A percentile compares a stretch with the other conserved stretches of the same genome.
Evolutionary conservation across 2,329 filamentous ascomycete genomes (phyloP).

Genomic region (Ophiostoma perfectum): DNA sequence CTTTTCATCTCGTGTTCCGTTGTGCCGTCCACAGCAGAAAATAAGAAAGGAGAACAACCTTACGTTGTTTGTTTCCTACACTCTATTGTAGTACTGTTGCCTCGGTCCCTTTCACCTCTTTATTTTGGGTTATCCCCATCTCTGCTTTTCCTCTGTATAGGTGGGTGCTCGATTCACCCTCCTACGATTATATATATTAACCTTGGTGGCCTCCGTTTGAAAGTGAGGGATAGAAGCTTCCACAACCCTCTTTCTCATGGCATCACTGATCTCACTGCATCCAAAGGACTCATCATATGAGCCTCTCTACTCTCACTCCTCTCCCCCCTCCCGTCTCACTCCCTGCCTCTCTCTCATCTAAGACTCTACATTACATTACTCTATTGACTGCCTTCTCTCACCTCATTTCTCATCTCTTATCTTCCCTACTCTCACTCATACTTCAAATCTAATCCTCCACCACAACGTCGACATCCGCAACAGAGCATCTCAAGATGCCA

Average conservation of each 20-base stretch:
- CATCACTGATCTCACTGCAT: neutral
- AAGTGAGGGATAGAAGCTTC: neutral
- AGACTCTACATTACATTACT: too few relatives aligned
- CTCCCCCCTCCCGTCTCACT: neutral
- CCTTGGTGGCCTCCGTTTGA: neutral
- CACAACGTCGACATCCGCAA: neutral
- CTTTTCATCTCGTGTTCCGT: neutral
- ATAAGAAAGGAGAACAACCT: neutral
- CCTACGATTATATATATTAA: neutral
- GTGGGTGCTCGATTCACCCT: too few relatives aligned
- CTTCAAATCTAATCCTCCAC: too few relatives aligned
- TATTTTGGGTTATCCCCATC: too few relatives aligned
- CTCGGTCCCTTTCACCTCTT: too few relatives aligned
- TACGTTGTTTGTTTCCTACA: neutral
- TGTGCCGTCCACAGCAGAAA: neutral
- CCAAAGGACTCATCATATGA: neutral
- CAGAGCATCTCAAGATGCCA: slow-evolving; percentile 12
- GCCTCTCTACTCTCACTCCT: neutral
- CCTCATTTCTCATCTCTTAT: neutral
- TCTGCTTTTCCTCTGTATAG: too few relatives aligned
- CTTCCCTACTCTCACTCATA: neutral
- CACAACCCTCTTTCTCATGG: neutral
- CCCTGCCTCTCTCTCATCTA: too few relatives aligned
- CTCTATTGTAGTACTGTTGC: neutral
- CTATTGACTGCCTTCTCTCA: too few relatives aligned